Conservation (phyloP, 1,284 basidiomycete genomes). For the Ustilago crameri region DNA sequence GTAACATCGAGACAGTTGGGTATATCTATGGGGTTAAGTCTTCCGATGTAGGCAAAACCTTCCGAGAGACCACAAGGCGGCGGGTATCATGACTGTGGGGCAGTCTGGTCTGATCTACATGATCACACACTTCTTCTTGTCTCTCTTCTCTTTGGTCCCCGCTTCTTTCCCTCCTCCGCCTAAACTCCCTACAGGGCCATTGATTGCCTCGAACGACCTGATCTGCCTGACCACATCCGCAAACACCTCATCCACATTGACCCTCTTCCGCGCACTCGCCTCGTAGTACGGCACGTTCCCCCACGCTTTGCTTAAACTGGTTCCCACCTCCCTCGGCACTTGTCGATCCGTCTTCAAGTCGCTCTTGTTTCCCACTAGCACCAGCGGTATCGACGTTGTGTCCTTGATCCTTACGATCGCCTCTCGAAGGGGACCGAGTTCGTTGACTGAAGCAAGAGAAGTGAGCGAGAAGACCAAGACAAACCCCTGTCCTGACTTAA, state of each 20-base stretch:
- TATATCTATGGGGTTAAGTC: conserved; percentile 12
- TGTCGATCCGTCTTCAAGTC: conserved; percentile 57
- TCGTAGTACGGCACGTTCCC: conserved; percentile 65
- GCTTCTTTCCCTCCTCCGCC: conserved; percentile 14
- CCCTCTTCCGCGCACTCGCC: conserved; percentile 54
- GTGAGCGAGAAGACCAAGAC: conserved; percentile 63
- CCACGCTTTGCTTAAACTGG: conserved; percentile 59
- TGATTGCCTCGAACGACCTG: conserved; percentile 41
- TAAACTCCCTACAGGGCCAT: conserved; percentile 1
- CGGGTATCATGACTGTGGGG: conserved; percentile 4
- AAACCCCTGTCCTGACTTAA: conserved; percentile 61
- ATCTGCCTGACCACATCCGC: conserved; percentile 60
- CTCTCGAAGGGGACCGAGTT: conserved; percentile 58
- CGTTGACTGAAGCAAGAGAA: conserved; percentile 60
- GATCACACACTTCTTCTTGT: conserved; percentile 54
- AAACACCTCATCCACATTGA: conserved; percentile 64
- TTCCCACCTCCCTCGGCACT: conserved; percentile 62
- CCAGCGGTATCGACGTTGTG: conserved; percentile 49
- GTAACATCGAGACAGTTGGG: conserved; percentile 6
- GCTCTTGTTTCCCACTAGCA: conserved; percentile 63
- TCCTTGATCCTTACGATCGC: conserved; percentile 61
- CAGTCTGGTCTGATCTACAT: conserved; percentile 30
- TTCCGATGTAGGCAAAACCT: too few species aligned
- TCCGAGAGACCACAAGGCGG: too few species aligned
- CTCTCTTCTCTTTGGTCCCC: conserved; percentile 28